Evolutionary conservation across 495 filamentous ascomycete species (phyloP).

Genomic region (Penicillium bovifimosum): DNA sequence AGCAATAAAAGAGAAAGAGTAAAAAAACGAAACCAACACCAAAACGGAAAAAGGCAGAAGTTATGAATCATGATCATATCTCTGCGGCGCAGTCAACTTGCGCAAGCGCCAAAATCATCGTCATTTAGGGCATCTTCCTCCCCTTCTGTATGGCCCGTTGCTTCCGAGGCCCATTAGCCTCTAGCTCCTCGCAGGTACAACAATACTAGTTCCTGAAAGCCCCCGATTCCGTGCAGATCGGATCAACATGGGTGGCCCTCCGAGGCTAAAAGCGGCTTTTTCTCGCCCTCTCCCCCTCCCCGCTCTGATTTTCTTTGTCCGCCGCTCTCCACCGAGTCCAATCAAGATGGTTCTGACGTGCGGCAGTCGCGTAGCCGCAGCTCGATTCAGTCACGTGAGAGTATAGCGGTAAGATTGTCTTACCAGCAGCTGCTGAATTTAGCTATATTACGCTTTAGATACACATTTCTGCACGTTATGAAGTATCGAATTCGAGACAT

Average conservation of each 20-base stretch:
- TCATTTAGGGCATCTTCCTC: neutral
- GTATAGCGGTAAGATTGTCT: neutral
- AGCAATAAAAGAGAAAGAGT: too few relatives aligned
- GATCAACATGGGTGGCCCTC: conserved; percentile 21
- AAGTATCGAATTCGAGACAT: too few relatives aligned
- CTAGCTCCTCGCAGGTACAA: neutral
- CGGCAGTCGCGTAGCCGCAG: conserved; percentile 29
- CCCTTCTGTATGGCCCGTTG: conserved; percentile 4
- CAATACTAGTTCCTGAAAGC: conserved; percentile 11
- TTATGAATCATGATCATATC: neutral
- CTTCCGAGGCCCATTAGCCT: conserved; percentile 3
- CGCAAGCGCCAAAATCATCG: conserved; percentile 2
- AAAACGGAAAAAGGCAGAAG: neutral
- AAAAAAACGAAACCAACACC: neutral
- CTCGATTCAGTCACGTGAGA: conserved; percentile 15
- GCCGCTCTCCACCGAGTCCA: conserved; percentile 11
- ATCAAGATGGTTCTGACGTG: conserved; percentile 6
- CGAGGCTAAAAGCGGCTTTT: conserved; percentile 4
- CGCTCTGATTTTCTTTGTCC: conserved; percentile 5
- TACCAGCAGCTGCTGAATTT: neutral
- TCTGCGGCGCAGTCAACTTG: conserved; percentile 13
- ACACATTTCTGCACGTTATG: neutral
- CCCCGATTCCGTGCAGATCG: conserved; percentile 29
- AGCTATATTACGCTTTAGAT: neutral
- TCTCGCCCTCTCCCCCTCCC: neutral